Evolutionary conservation across 2,329 filamentous ascomycete genomes (phyloP).

Genomic region (Pseudocercospora eumusae): DNA sequence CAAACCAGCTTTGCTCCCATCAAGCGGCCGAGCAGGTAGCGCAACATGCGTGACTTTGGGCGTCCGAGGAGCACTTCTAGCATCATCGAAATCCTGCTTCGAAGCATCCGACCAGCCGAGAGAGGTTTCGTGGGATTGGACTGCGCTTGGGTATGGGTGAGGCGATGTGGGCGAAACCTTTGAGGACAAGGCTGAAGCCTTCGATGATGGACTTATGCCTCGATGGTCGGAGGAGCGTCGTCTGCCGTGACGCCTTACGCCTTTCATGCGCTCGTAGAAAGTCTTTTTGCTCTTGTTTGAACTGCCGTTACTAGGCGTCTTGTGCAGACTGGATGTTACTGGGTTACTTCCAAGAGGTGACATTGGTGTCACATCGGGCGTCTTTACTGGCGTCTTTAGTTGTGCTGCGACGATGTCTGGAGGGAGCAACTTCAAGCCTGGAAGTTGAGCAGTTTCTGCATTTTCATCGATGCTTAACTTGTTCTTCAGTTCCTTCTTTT

Average conservation of each 20-base stretch:
- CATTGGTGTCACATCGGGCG: constrained; percentile 17
- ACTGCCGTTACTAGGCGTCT: constrained; percentile 9
- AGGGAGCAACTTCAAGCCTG: constrained; percentile 27
- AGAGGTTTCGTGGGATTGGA: constrained; percentile 16
- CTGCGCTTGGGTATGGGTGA: constrained; percentile 25
- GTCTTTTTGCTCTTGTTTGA: constrained; percentile 23
- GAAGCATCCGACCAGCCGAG: constrained; percentile 33
- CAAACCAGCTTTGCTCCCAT: constrained; percentile 21
- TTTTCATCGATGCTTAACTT: constrained; percentile 8
- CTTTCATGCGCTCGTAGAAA: constrained; percentile 23
- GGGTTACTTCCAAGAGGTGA: constrained; percentile 11
- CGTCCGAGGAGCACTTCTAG: constrained; percentile 17
- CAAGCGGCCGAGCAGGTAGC: constrained; percentile 27
- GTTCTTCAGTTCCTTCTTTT: constrained; percentile 19
- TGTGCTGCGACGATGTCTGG: constrained; percentile 29
- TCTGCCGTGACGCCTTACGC: constrained; percentile 1
- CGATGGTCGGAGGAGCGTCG: constrained; percentile 4
- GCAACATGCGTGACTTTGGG: constrained; percentile 20
- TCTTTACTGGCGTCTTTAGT: constrained; percentile 24
- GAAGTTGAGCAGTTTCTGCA: constrained; percentile 2
- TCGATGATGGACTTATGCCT: constrained; percentile 16
- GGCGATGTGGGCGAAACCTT: constrained; percentile 22
- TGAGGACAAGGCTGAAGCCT: background rate
- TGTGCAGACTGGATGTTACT: background rate
- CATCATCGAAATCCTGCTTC: constrained; percentile 32